phyloP scores from a whole-genome alignment of 208 protist species.

The Porcisia hertigi region DNA sequence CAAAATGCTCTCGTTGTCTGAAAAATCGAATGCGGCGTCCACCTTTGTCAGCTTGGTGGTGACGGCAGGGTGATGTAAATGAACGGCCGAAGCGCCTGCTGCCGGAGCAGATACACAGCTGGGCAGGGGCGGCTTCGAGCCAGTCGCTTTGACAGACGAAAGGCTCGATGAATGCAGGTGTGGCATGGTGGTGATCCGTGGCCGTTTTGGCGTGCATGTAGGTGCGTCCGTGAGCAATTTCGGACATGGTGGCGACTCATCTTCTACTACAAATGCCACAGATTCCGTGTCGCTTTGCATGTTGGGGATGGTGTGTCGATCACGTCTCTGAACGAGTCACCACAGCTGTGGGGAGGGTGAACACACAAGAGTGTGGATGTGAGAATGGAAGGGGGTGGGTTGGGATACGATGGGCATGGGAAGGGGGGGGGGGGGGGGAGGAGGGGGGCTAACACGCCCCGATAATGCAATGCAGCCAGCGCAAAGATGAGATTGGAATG shows the following conservation, averaged over 20 bases:
- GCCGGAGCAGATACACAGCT: not conserved
- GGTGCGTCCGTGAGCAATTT: not conserved
- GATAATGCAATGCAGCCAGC: not conserved
- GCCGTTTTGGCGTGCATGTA: not conserved
- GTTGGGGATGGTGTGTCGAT: not conserved
- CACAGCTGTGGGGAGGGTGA: not conserved
- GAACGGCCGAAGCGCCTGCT: not conserved
- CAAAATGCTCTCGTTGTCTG: constrained; percentile 34
- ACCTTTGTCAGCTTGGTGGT: not conserved
- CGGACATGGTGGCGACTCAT: not conserved
- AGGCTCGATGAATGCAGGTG: constrained; percentile 3
- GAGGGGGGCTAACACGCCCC: not conserved
- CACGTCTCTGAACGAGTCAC: not conserved
- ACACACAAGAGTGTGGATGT: not conserved
- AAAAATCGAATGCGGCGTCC: constrained; percentile 13
- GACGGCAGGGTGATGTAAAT: not conserved
- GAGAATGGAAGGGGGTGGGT: not conserved
- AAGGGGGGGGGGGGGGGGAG: not conserved
- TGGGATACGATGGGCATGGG: not conserved
- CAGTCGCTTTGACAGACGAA: not conserved
- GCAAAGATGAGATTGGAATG: too few species aligned
- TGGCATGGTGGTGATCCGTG: constrained; percentile 14
- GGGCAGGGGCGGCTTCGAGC: constrained; percentile 20
- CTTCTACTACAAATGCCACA: constrained; percentile 48
- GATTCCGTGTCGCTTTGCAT: constrained; percentile 60